Evolutionary conservation across 2,329 filamentous ascomycete genomes (phyloP).

Genomic region (Xylariaceae sp.): DNA sequence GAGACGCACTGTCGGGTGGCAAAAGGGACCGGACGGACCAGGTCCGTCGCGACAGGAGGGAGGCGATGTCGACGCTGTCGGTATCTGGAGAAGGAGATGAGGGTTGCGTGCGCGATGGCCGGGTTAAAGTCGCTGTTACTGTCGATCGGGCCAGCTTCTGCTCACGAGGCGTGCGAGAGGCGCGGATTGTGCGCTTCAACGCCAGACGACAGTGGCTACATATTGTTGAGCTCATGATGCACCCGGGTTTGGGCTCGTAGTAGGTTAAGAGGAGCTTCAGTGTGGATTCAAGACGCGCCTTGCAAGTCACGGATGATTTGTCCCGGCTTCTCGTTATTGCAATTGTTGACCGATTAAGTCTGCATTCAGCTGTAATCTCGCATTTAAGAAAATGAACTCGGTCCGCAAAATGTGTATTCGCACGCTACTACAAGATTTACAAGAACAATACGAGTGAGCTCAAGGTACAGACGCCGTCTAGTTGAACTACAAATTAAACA

Average conservation of each 20-base stretch:
- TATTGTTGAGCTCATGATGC: slow-evolving; percentile 35
- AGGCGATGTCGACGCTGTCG: slow-evolving; percentile 32
- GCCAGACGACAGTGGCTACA: slow-evolving; percentile 35
- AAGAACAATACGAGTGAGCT: no score
- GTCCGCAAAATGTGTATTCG: no score
- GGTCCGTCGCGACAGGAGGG: slow-evolving; percentile 71
- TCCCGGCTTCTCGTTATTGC: no score
- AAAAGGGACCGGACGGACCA: slow-evolving; percentile 86
- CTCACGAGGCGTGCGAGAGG: neutral
- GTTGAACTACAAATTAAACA: no score
- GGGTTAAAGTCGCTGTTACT: slow-evolving; percentile 16
- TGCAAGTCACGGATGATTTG: no score
- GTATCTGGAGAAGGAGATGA: slow-evolving; percentile 56
- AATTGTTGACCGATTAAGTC: no score
- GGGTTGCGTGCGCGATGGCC: slow-evolving; percentile 38
- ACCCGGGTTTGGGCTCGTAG: neutral
- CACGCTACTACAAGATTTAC: no score
- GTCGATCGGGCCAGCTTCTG: slow-evolving; percentile 1
- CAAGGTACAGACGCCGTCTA: no score
- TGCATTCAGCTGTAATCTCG: no score
- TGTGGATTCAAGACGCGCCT: no score
- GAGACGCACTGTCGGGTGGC: slow-evolving; percentile 46
- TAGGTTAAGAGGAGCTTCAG: neutral
- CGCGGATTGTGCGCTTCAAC: slow-evolving; percentile 23
- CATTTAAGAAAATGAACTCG: no score